Percentiles rank a stretch among this genome's conserved stretches.
Conservation (phyloP, 2,329 filamentous ascomycete genomes). For the Arthrinium phaeospermum region DNA sequence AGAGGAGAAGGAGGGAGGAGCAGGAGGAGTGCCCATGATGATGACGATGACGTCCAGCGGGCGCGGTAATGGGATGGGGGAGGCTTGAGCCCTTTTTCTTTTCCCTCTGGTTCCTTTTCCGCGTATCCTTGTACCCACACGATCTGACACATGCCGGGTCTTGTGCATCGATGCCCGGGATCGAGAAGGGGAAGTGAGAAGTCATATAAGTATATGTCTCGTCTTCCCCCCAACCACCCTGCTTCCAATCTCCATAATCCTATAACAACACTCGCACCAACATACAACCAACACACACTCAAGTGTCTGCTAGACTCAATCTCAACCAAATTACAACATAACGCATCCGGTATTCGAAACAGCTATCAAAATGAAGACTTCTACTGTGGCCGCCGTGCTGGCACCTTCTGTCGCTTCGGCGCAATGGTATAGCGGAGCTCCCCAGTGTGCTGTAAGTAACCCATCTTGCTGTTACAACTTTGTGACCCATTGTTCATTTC, state of each 20-base stretch:
- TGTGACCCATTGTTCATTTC: not conserved
- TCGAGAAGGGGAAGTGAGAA: constrained; percentile 5
- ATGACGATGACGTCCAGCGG: not conserved
- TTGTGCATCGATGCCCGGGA: constrained; percentile 8
- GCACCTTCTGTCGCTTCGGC: constrained; percentile 37
- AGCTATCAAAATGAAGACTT: constrained; percentile 40
- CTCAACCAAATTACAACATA: not conserved
- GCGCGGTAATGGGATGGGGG: not conserved
- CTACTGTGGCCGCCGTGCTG: constrained; percentile 33
- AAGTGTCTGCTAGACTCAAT: not conserved
- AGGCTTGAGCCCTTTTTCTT: not conserved
- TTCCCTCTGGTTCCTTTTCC: not conserved
- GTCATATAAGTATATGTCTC: constrained; percentile 32
- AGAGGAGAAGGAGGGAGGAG: not conserved
- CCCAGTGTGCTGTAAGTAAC: constrained; percentile 48
- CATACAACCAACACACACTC: constrained; percentile 2
- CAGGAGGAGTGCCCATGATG: not conserved
- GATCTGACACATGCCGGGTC: constrained; percentile 19
- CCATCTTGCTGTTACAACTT: not conserved
- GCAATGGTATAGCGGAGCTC: constrained; percentile 47
- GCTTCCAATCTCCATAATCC: not conserved
- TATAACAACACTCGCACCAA: not conserved
- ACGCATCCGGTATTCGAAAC: not conserved
- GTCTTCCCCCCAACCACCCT: not conserved
- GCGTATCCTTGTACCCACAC: constrained; percentile 12